phyloP scores from a whole-genome alignment of 345 rosid species.

The Eutrema yunnanense region DNA sequence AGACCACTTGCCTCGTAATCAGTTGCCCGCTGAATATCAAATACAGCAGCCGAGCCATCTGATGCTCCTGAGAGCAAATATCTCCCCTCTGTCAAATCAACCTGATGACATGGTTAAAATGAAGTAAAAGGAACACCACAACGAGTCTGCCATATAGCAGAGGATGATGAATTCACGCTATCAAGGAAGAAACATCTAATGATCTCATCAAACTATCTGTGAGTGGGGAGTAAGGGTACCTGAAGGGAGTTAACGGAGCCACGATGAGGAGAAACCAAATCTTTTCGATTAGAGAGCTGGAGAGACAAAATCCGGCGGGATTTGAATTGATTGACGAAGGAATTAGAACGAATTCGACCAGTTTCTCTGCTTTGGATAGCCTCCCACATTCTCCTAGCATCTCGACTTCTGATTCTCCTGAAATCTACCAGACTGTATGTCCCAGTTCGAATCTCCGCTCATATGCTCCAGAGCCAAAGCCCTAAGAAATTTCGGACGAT shows the following conservation, averaged over 20 bases:
- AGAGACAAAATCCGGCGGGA: constrained; percentile 52
- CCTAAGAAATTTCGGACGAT: background rate
- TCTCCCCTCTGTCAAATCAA: constrained; percentile 88
- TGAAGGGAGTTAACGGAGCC: constrained; percentile 91
- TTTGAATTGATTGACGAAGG: constrained; percentile 55
- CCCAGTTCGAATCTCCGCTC: background rate
- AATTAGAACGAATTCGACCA: constrained; percentile 56
- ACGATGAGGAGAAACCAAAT: constrained; percentile 74
- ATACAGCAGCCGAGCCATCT: constrained; percentile 82
- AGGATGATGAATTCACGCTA: background rate
- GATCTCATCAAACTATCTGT: background rate
- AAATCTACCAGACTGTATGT: background rate
- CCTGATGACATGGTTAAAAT: constrained; percentile 38
- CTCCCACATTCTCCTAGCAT: constrained; percentile 90
- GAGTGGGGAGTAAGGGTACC: constrained; percentile 29
- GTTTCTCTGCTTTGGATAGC: constrained; percentile 78
- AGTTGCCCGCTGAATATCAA: constrained; percentile 60
- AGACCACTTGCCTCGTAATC: constrained; percentile 58
- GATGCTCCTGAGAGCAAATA: constrained; percentile 79
- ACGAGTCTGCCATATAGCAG: background rate
- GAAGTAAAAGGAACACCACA: background rate
- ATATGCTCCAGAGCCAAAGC: background rate
- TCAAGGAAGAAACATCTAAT: background rate
- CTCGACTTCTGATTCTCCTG: constrained; percentile 25
- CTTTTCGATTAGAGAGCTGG: constrained; percentile 73